A percentile compares a stretch with the other conserved stretches of the same genome.
These are phyloP conservation scores for Coemansia sp. DNA, from an alignment of 192 early-diverging fungal species.

Conservation along the genomic window DNA sequence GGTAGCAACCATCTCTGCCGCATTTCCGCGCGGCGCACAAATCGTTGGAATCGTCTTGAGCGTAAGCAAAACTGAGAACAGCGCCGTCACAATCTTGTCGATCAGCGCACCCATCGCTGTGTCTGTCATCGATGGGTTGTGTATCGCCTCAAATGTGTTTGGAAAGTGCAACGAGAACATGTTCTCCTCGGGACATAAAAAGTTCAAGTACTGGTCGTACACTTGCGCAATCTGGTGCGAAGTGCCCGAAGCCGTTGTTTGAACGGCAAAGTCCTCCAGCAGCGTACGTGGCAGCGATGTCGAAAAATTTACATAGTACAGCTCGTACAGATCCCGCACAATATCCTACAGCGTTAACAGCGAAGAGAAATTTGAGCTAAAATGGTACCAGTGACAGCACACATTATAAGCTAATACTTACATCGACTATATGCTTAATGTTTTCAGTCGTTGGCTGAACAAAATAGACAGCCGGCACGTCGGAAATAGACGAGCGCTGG, in stretches of 20 bases:
- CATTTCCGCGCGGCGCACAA: constrained; percentile 84
- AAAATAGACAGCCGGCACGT: constrained; percentile 98
- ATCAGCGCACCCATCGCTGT: constrained; percentile 76
- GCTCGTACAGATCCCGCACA: constrained; percentile 85
- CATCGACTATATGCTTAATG: constrained; percentile 76
- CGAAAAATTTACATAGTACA: constrained; percentile 95
- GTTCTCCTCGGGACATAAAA: constrained; percentile 84
- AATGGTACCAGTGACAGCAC: neutral
- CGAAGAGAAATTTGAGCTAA: neutral
- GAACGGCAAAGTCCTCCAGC: constrained; percentile 91
- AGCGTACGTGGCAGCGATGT: constrained; percentile 81
- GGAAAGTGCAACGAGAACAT: constrained; percentile 90
- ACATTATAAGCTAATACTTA: constrained; percentile 41
- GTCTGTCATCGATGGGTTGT: constrained; percentile 82
- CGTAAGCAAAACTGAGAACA: constrained; percentile 92
- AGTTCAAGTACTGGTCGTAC: constrained; percentile 98
- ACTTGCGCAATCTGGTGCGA: constrained; percentile 82
- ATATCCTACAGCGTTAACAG: constrained; percentile 60
- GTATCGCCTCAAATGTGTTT: constrained; percentile 76
- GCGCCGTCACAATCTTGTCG: constrained; percentile 72
- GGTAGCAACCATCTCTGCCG: constrained; percentile 89
- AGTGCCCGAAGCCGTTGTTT: constrained; percentile 72
- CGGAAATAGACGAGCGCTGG: constrained; percentile 85
- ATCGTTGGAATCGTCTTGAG: constrained; percentile 90
- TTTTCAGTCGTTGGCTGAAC: constrained; percentile 86